Conservation (phyloP, 805 yeast genomes). For the Scheffersomyces amazonensis region DNA sequence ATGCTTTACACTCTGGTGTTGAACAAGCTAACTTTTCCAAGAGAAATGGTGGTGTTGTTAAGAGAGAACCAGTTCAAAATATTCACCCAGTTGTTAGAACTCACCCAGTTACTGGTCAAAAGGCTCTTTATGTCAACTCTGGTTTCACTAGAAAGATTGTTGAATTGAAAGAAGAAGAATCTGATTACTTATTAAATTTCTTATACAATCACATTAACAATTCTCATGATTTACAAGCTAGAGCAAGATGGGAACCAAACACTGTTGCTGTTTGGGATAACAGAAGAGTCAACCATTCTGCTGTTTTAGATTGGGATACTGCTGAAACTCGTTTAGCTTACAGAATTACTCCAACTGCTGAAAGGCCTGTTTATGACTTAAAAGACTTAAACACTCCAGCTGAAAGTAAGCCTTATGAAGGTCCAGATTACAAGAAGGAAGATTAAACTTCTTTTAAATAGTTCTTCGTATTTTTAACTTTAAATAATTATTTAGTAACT, state of each 20-base stretch:
- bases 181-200: slow-evolving; percentile 30
- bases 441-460: neutral
- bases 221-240: slow-evolving; percentile 36
- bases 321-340: slow-evolving; percentile 31
- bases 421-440: neutral
- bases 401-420: slow-evolving; percentile 12
- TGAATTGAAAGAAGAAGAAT: slow-evolving; percentile 37
- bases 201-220: slow-evolving; percentile 29
- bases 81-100: slow-evolving; percentile 38
- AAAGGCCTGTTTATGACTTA: slow-evolving; percentile 34
- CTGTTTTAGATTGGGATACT: slow-evolving; percentile 33
- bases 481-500: no score
- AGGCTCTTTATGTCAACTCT: slow-evolving; percentile 32
- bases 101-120: slow-evolving; percentile 35
- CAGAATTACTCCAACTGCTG: slow-evolving; percentile 39
- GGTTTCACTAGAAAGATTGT: slow-evolving; percentile 33
- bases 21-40: slow-evolving; percentile 30
- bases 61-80: slow-evolving; percentile 33
- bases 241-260: slow-evolving; percentile 34
- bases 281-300: slow-evolving; percentile 35
- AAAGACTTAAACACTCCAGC: slow-evolving; percentile 32
- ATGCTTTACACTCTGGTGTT: slow-evolving; percentile 34
- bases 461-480: no score
- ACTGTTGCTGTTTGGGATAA: slow-evolving; percentile 41
- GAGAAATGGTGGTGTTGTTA: slow-evolving; percentile 25